Conservation (phyloP, 306 rosid genomes). For the Nissolia schottii region DNA sequence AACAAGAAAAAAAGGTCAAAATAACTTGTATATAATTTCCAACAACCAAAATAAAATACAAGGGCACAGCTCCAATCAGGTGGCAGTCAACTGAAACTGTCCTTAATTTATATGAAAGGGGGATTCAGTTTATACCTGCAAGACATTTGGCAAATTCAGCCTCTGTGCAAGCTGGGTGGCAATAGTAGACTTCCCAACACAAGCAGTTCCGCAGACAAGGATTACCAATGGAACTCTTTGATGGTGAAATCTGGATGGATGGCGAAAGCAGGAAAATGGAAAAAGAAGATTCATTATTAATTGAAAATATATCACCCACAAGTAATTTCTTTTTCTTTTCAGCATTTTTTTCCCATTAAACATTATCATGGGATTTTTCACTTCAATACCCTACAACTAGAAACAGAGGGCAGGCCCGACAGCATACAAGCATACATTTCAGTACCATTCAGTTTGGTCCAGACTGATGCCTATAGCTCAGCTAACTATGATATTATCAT, state of each 20-base stretch:
- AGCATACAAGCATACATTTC: background rate
- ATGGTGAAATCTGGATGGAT: conserved; percentile 78
- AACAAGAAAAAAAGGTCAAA: conserved; percentile 31
- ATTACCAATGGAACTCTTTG: conserved; percentile 92
- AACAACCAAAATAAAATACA: conserved; percentile 3
- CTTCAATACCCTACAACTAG: background rate
- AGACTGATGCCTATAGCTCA: background rate
- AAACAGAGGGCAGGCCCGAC: background rate
- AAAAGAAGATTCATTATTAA: background rate
- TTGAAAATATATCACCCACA: background rate
- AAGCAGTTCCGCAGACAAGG: conserved; percentile 97
- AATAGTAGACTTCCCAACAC: conserved; percentile 97
- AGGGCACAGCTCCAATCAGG: background rate
- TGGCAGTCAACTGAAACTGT: background rate
- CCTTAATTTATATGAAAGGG: background rate
- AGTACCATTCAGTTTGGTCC: background rate
- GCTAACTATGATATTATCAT: background rate
- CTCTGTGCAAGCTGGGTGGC: conserved; percentile 97
- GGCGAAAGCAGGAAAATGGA: conserved; percentile 17
- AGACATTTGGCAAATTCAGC: conserved; percentile 91
- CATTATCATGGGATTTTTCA: background rate
- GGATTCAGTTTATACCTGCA: conserved; percentile 55
- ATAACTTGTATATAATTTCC: conserved; percentile 12
- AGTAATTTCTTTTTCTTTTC: background rate
- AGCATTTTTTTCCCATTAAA: background rate